Evolutionary conservation across 805 yeast genomes (phyloP), one percentile per base, ranked within the genome.

Genomic region (Candida krabiensis): DNA sequence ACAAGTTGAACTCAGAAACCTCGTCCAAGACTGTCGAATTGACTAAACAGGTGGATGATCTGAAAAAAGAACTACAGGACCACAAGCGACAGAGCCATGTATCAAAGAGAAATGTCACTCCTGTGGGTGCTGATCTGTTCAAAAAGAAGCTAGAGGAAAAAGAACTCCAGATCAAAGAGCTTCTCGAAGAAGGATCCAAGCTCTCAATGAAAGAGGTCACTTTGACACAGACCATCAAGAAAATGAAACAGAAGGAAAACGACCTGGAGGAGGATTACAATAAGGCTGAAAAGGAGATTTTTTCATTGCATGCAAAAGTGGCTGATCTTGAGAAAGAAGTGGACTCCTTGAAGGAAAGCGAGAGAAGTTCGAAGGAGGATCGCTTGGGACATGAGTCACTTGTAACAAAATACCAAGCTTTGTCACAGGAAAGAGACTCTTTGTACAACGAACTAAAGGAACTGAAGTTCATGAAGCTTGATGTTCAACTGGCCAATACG

Each of bases 101-200:
- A n/a, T 30, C 47, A 8, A 43, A 46, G 38, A 37, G 45, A 30
- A 33, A 37, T 32, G 17, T 42, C 8, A 28, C 44, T 9, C 30
- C 41, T 14, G 16, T 17, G 9, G 40, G 42, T 13, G 34, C 16
- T 25, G 45, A 29, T 42, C 56, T 40, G 5, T 46, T 54, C 39
- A 50, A 40, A 45, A 66, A 49, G 46, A 71, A 61, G 38, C 59
- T 60, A 32, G 63, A 46, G 52, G 76, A 60, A 50, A 82, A 67
- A 66, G 86, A 89, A 35, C 72, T 67, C 9, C 75, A 79, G 21
- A 79, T 90, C 18, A 73, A 75, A 13, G 80, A 82, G 40, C 63
- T 90, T 19, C 55, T 85, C 54, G 78, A 75, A 38, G 96, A 89
- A 60, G 96, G 96, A 4, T 81, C 83, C 45, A 77, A 73, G 17